Evolutionary conservation across 495 filamentous ascomycete genomes (phyloP).

Genomic region (Sporormia fimetaria): DNA sequence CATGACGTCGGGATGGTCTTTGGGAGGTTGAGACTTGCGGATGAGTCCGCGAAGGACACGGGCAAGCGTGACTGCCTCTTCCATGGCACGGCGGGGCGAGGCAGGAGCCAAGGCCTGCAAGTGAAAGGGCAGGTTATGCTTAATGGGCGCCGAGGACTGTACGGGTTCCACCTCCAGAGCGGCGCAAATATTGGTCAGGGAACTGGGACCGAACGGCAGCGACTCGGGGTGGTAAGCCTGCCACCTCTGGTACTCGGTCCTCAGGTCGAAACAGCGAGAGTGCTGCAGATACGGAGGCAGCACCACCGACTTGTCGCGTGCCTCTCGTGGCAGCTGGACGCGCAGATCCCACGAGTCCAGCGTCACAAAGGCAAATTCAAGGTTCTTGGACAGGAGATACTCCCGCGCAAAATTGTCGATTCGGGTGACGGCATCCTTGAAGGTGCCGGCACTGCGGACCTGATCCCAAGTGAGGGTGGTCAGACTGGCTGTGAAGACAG

Average conservation of each 20-base stretch:
- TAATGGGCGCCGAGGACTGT: constrained; percentile 92
- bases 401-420: constrained; percentile 89
- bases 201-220: constrained; percentile 87
- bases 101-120: constrained; percentile 91
- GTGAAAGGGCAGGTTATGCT: constrained; percentile 96
- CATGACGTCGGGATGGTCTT: constrained; percentile 87
- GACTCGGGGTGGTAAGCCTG: constrained; percentile 97
- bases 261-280: constrained; percentile 89
- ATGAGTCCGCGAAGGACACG: constrained; percentile 85
- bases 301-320: constrained; percentile 93
- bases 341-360: constrained; percentile 97
- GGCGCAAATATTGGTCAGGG: constrained; percentile 92
- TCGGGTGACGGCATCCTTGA: constrained; percentile 89
- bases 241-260: constrained; percentile 96
- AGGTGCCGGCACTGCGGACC: constrained; percentile 88
- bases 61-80: constrained; percentile 89
- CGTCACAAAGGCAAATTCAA: constrained; percentile 96
- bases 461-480: constrained; percentile 99
- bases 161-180: constrained; percentile 95
- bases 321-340: constrained; percentile 92
- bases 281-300: constrained; percentile 95
- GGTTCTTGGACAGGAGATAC: constrained; percentile 68
- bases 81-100: constrained; percentile 94
- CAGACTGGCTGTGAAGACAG: constrained; percentile 59
- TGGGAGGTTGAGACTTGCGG: constrained; percentile 84